phyloP scores from a whole-genome alignment of 352 stramenopile species.

The Phytophthora fragariae region DNA sequence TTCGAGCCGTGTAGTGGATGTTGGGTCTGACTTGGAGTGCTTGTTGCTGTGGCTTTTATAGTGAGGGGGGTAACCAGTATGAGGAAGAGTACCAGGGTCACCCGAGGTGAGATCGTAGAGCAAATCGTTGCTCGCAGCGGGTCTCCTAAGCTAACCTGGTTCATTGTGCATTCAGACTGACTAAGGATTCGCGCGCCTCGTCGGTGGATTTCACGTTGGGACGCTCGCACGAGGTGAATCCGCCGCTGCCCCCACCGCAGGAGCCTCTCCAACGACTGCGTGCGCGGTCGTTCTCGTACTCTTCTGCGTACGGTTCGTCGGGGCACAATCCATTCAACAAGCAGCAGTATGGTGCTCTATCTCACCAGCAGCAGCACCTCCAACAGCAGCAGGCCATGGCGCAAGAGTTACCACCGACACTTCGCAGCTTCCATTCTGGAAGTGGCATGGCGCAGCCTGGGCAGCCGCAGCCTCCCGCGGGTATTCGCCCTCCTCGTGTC shows the following conservation, averaged over 20 bases:
- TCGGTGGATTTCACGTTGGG: conserved; percentile 82
- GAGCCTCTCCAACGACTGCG: conserved; percentile 76
- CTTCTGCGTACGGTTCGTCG: conserved; percentile 57
- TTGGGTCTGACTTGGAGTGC: conserved; percentile 23
- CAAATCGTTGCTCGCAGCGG: not conserved
- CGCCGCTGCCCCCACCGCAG: conserved; percentile 69
- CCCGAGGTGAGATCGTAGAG: conserved; percentile 28
- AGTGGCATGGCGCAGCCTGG: conserved; percentile 51
- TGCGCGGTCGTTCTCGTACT: conserved; percentile 83
- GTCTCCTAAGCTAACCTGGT: conserved; percentile 1
- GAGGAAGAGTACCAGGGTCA: conserved; percentile 45
- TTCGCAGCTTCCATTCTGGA: conserved; percentile 62
- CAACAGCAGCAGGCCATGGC: conserved; percentile 51
- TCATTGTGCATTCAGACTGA: conserved; percentile 30
- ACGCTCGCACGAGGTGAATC: conserved; percentile 58
- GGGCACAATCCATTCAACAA: conserved; percentile 63
- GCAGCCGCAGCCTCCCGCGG: conserved; percentile 40
- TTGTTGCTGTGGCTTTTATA: conserved; percentile 19
- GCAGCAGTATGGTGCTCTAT: conserved; percentile 50
- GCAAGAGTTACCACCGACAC: conserved; percentile 65
- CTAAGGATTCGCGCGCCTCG: conserved; percentile 76
- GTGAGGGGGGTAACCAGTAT: conserved; percentile 45
- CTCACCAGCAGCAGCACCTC: conserved; percentile 57
- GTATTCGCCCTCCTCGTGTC: conserved; percentile 70
- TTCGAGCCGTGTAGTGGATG: not conserved